A percentile compares a stretch with the other conserved stretches of the same genome.
Conservation (phyloP, 2,329 filamentous ascomycete species). For the Laburnicola sp. region DNA sequence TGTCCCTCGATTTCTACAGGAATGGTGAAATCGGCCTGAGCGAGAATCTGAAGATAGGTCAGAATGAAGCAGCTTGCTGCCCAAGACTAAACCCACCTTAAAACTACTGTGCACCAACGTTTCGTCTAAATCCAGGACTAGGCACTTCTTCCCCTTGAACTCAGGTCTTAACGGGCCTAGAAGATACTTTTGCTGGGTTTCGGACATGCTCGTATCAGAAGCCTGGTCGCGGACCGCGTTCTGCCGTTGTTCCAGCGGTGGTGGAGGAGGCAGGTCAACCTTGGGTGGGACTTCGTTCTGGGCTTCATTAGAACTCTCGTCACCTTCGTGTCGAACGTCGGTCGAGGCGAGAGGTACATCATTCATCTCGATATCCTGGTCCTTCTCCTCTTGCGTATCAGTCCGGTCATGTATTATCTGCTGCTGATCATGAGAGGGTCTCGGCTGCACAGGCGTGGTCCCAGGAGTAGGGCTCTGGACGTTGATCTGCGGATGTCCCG, state of each 20-base stretch:
- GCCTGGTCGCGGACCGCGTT: conserved; percentile 44
- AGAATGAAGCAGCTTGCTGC: conserved; percentile 10
- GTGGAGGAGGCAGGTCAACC: conserved; percentile 60
- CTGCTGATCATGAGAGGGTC: conserved; percentile 43
- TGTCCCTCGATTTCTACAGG: conserved; percentile 98
- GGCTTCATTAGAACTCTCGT: conserved; percentile 26
- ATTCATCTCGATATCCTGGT: conserved; percentile 66
- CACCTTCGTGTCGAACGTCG: conserved; percentile 52
- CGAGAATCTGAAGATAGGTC: conserved; percentile 71
- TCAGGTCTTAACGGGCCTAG: conserved; percentile 80
- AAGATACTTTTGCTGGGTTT: conserved; percentile 65
- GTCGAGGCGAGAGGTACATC: conserved; percentile 60
- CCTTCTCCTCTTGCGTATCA: conserved; percentile 51
- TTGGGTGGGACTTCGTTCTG: conserved; percentile 39
- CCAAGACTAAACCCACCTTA: conserved; percentile 65
- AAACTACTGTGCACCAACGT: conserved; percentile 98
- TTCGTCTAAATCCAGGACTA: conserved; percentile 94
- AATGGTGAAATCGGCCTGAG: conserved; percentile 98
- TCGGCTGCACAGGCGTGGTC: conserved; percentile 39
- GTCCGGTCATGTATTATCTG: conserved; percentile 55
- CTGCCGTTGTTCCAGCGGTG: conserved; percentile 54
- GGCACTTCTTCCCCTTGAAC: conserved; percentile 84
- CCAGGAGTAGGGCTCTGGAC: conserved; percentile 53
- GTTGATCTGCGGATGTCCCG: conserved; percentile 44
- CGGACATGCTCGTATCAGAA: conserved; percentile 47